Evolutionary conservation across 179 eudicot species (phyloP), one percentile per base, ranked within the genome.

Genomic region (Actinidia polygama): DNA sequence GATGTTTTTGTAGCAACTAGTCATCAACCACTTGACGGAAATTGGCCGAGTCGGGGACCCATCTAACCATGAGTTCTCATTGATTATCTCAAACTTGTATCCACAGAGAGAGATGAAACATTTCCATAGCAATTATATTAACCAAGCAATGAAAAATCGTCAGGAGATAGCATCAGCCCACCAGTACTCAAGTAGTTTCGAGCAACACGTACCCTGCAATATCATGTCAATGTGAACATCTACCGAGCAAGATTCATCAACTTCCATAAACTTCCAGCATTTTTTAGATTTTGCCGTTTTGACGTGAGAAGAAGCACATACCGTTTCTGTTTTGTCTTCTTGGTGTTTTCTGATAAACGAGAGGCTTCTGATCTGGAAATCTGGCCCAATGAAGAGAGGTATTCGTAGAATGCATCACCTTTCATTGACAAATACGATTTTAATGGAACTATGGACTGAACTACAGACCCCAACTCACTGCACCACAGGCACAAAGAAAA

Each of bases 321-420:
- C 99, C 96, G 90, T 88, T 93, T 86, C 78, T 90, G 89, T 63
- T 82, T 90, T 21, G 87, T 85, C 53, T 82, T 89, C 50, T 85
- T 85, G 59, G 82, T 58, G 85, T 81, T 87, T 82, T 89, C 89
- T 71, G 94, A 91, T 73, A 91, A 82, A 68, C 91, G 98, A 36
- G 85, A 88, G 81, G 90, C 81, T 89, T 94, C 99, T 77, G 86
- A 89, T 85, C 89, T 91, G 69, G 97, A 94, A 72, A 96, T 96
- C 77, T 86, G 96, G 85, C 96, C 88, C 87, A 96, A 86, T 47
- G 93, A 88, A 77, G 96, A 93, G 66, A 94, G 88, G 82, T 96
- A 96, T 50, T 96, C 98, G 73, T 87, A 90, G 78, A 90, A 84
- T 46, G 93, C 89, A 87, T 77, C 59, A 40, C 98, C 93, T 90